Base-by-base conservation (phyloP, 805 yeast species). In the Saturnispora zaruensis region DNA sequence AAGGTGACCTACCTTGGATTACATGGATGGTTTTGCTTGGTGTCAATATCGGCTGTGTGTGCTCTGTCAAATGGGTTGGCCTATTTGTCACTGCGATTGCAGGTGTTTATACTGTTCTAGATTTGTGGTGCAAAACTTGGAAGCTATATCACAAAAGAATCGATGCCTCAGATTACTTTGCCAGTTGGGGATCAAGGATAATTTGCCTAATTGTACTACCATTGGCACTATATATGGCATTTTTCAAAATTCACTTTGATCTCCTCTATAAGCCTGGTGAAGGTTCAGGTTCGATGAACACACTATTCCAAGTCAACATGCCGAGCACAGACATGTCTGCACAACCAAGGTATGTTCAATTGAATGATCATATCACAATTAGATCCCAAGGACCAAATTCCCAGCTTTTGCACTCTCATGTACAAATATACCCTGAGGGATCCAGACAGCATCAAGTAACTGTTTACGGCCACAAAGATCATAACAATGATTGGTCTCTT, bases 401-500 rank as follows among this genome's bases (percentile, higher is more conserved):
- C 14, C 81, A 84, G 48, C 74, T 87, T 55, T 69, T 93, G 54
- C 99, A 93, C 64, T 91, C 98, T 0, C 99, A 93, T 63, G 71
- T 72, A 14, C 93, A 86, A 62, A 63, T 73, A 7, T 93, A 84
- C 63, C 99, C 99, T 11, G 88, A 80, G 53, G 98, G 98, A 3
- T 87, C 96, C 1, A 78, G 78, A 54, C 98, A 93, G 69, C 96
- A 89, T 65, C 99, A 93, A 67, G 74, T 93, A 46, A 93, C 99
- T n/a, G 85, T 91, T 14, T 93, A 93, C 66, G 89, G 91, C n/a
- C 88, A 81, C 66, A 87, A 87, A 63, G 98, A 93, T 65, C 68
- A 73, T 45, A 91, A 93, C 66, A 93, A 91, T 64, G 74, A 82
- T 48, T 90, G 95, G 82, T 61, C 60, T 64, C 74, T 51, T 50